Conservation (phyloP, 305 asterid genomes). For the Andrographis paniculata region DNA sequence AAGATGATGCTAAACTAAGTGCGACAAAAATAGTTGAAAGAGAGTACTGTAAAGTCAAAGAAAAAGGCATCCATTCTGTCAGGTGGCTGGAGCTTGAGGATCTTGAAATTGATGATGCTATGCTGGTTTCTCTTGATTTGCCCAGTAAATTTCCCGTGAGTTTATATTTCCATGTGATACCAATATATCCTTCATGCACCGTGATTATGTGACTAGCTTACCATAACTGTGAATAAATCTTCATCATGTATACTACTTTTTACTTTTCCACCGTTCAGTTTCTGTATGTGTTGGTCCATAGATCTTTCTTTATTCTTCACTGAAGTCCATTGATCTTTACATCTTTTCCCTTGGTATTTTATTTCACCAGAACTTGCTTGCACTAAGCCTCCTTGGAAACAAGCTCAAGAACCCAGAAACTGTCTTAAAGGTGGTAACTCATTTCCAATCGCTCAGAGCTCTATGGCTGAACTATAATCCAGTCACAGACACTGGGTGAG, state of each 20-base stretch:
- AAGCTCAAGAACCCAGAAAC: slow-evolving; percentile 51
- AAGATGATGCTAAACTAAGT: slow-evolving; percentile 29
- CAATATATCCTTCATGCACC: no score
- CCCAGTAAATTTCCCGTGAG: slow-evolving; percentile 87
- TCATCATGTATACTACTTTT: no score
- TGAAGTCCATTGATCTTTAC: no score
- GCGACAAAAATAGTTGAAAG: slow-evolving; percentile 56
- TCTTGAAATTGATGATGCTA: slow-evolving; percentile 61
- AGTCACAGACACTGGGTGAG: slow-evolving; percentile 47
- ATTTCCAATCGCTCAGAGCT: slow-evolving; percentile 71
- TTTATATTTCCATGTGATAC: background rate
- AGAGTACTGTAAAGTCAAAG: slow-evolving; percentile 44
- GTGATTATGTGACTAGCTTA: no score
- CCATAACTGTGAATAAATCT: no score
- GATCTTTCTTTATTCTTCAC: no score
- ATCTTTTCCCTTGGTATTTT: slow-evolving; percentile 15
- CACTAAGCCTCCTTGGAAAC: slow-evolving; percentile 73
- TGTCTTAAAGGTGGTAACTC: slow-evolving; percentile 43
- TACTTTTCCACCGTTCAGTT: no score
- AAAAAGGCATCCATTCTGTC: slow-evolving; percentile 38
- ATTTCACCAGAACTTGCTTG: slow-evolving; percentile 56
- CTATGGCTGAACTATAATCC: slow-evolving; percentile 89
- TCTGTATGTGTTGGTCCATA: no score
- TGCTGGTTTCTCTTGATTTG: slow-evolving; percentile 68
- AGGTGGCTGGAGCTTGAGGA: slow-evolving; percentile 98